phyloP scores from a whole-genome alignment of 2,329 filamentous ascomycete genomes.

The Penicillium sumatraense region DNA sequence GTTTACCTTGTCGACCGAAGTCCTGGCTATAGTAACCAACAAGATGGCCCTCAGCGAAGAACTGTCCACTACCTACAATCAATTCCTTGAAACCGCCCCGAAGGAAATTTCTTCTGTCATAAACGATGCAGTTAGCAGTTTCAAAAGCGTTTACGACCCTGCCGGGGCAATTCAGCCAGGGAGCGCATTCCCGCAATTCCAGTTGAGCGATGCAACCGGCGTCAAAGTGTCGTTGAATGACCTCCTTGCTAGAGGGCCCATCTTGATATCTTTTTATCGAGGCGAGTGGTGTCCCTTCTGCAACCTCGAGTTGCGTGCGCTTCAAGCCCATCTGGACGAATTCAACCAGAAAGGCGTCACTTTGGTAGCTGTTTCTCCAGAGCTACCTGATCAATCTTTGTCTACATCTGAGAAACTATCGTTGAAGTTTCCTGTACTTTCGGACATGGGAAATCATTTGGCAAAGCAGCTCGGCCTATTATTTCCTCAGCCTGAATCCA shows the following conservation, averaged over 20 bases:
- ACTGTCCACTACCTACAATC: neutral
- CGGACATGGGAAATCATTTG: neutral
- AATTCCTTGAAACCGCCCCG: neutral
- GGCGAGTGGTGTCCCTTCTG: slow-evolving; percentile 5
- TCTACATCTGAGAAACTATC: slow-evolving; percentile 1
- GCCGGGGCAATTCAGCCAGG: neutral
- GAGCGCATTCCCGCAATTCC: slow-evolving; percentile 1
- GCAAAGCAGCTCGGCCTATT: slow-evolving; percentile 1
- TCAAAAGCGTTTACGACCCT: neutral
- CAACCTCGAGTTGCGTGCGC: neutral
- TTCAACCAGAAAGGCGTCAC: slow-evolving; percentile 3
- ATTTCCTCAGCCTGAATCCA: neutral
- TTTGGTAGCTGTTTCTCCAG: neutral
- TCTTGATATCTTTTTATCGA: slow-evolving; percentile 2
- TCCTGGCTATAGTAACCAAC: neutral
- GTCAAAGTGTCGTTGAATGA: neutral
- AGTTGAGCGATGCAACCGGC: slow-evolving; percentile 1
- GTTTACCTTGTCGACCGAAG: no score
- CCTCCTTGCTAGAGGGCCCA: slow-evolving; percentile 3
- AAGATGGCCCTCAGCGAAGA: neutral
- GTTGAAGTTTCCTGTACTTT: slow-evolving; percentile 3
- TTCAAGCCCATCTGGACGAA: slow-evolving; percentile 1
- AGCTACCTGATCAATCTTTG: slow-evolving; percentile 2
- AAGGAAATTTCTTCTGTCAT: neutral
- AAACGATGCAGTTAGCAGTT: neutral